Evolutionary conservation across 148 eudicot species (phyloP).

Genomic region (Pouteria glomerata): DNA sequence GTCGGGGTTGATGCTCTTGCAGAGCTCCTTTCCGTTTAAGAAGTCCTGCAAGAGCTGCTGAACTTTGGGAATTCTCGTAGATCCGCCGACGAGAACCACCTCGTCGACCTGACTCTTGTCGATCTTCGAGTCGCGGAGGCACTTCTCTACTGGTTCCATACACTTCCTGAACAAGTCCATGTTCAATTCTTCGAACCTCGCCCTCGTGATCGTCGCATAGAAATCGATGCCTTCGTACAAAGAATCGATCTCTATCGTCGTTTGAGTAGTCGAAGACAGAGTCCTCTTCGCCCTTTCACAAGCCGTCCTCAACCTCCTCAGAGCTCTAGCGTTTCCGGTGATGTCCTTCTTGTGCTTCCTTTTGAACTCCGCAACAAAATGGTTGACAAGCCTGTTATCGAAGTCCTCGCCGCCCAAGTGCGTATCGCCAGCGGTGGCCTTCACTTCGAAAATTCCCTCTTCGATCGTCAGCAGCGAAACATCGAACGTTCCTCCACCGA

Average conservation of each 20-base stretch:
- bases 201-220: slow-evolving; percentile 7
- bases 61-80: slow-evolving; percentile 7
- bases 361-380: slow-evolving; percentile 13
- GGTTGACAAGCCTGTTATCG: slow-evolving; percentile 16
- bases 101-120: slow-evolving; percentile 4
- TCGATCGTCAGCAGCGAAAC: slow-evolving; percentile 17
- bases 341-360: slow-evolving; percentile 21
- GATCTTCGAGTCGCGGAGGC: slow-evolving; percentile 9
- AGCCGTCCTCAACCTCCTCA: slow-evolving; percentile 16
- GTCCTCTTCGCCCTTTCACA: slow-evolving; percentile 21
- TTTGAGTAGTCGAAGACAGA: slow-evolving; percentile 17
- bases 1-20: slow-evolving; percentile 14
- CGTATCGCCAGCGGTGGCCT: slow-evolving; percentile 23
- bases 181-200: slow-evolving; percentile 5
- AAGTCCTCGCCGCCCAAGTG: slow-evolving; percentile 23
- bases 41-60: slow-evolving; percentile 13
- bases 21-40: slow-evolving; percentile 14
- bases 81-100: slow-evolving; percentile 3
- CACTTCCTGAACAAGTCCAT: slow-evolving; percentile 10
- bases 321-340: slow-evolving; percentile 8
- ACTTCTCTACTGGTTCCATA: slow-evolving; percentile 13
- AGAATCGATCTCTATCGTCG: slow-evolving; percentile 20
- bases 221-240: slow-evolving; percentile 4
- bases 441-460: slow-evolving; percentile 21
- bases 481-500: slow-evolving; percentile 20